Evolutionary conservation across 352 stramenopile species (phyloP).

Genomic region (Pythium phragmiticola): DNA sequence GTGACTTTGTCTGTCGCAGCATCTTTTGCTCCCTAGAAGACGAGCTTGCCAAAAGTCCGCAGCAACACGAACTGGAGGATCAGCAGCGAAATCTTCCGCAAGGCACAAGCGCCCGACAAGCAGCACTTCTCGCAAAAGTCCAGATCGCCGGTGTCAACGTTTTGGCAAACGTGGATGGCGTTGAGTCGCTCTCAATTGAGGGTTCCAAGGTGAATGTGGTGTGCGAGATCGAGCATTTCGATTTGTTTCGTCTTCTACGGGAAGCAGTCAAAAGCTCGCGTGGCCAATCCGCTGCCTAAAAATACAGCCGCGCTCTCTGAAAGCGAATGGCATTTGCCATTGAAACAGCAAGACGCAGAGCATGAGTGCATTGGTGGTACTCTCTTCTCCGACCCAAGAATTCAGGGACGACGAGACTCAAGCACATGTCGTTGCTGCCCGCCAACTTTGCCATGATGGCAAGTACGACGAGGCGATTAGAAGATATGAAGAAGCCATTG

Average conservation of each 20-base stretch:
- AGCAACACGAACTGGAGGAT: constrained; percentile 60
- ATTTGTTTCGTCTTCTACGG: constrained; percentile 9
- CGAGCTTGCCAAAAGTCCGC: constrained; percentile 47
- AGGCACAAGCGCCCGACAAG: constrained; percentile 37
- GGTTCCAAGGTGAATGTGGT: constrained; percentile 36
- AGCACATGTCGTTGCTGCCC: constrained; percentile 29
- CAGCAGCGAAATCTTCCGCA: constrained; percentile 38
- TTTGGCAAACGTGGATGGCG: constrained; percentile 31
- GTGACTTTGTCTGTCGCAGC: constrained; percentile 43
- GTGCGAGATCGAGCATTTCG: constrained; percentile 56
- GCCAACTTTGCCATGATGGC: constrained; percentile 36
- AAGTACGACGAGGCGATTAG: constrained; percentile 40
- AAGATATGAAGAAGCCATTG: constrained; percentile 41
- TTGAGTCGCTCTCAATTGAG: constrained; percentile 47
- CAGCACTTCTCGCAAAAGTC: constrained; percentile 25
- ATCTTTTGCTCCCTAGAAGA: constrained; percentile 60
- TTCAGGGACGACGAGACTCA: constrained; percentile 34
- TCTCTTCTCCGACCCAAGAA: not conserved
- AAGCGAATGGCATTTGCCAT: not conserved
- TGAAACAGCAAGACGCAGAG: not conserved
- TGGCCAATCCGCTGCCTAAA: constrained; percentile 7
- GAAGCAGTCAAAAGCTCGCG: not conserved
- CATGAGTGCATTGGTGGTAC: not conserved
- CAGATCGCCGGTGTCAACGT: constrained; percentile 27
- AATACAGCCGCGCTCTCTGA: constrained; percentile 7